Conservation (phyloP, 139 green algal species). For the Tetradesmus lagerheimii region DNA sequence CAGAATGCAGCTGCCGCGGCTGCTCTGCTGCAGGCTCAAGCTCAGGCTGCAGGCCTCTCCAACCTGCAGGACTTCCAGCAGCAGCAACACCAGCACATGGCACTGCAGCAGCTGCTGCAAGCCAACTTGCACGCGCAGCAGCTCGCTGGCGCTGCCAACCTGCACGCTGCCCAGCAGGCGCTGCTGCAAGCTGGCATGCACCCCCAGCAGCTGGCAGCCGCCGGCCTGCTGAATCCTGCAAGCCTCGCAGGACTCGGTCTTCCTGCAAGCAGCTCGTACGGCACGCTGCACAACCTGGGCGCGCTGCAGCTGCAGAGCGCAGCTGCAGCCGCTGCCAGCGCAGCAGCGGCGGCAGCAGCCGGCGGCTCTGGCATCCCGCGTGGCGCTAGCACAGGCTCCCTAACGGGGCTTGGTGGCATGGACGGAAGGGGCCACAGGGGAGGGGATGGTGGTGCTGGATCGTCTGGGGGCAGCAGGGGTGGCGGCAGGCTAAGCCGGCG, state of each 20-base stretch:
- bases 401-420: neutral
- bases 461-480: neutral
- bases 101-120: conserved; percentile 59
- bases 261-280: conserved; percentile 51
- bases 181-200: conserved; percentile 48
- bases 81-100: conserved; percentile 64
- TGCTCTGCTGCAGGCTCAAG: conserved; percentile 40
- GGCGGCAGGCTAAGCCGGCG: conserved; percentile 81
- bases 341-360: conserved; percentile 3
- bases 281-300: conserved; percentile 55
- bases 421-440: conserved; percentile 30
- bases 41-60: conserved; percentile 16
- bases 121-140: conserved; percentile 54
- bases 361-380: neutral
- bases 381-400: conserved; percentile 29
- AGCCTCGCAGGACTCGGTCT: conserved; percentile 17
- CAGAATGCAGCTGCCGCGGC: conserved; percentile 30
- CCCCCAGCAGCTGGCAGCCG: conserved; percentile 54
- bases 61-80: conserved; percentile 49
- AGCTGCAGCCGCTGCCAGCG: conserved; percentile 22
- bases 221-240: conserved; percentile 42
- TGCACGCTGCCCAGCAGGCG: conserved; percentile 30
- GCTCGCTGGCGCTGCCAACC: conserved; percentile 51
- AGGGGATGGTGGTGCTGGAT: neutral
- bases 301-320: conserved; percentile 39